Evolutionary conservation across 345 rosid genomes (phyloP).

Genomic region (Microthlaspi erraticum): DNA sequence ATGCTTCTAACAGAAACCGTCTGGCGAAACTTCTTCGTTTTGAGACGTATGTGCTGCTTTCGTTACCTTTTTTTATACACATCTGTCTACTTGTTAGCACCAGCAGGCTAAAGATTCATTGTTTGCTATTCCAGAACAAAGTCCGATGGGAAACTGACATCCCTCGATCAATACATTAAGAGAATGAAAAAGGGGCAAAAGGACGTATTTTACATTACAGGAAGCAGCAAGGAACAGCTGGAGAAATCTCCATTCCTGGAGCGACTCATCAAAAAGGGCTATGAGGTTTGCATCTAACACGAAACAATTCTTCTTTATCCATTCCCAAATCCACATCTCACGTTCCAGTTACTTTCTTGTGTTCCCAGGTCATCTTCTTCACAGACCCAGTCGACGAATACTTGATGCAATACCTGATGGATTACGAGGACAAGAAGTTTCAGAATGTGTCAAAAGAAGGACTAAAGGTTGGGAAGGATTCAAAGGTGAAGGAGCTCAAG

Average conservation of each 20-base stretch:
- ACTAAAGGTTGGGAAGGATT: constrained; percentile 78
- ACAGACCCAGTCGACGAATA: constrained; percentile 97
- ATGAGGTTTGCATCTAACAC: constrained; percentile 59
- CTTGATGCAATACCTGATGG: constrained; percentile 99
- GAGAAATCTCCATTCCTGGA: constrained; percentile 97
- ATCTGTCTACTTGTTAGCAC: not conserved
- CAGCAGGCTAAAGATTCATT: constrained; percentile 6
- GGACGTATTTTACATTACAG: constrained; percentile 96
- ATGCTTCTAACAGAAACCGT: constrained; percentile 93
- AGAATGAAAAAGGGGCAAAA: constrained; percentile 89
- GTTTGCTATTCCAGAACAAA: constrained; percentile 63
- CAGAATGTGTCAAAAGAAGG: constrained; percentile 98
- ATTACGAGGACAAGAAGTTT: constrained; percentile 88
- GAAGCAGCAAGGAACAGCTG: constrained; percentile 86
- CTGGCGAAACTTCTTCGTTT: constrained; percentile 90
- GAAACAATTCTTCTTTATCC: not conserved
- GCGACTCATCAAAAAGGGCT: constrained; percentile 93
- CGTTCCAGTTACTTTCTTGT: constrained; percentile 1
- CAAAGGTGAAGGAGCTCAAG: constrained; percentile 82
- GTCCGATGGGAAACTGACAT: constrained; percentile 92
- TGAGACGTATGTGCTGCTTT: constrained; percentile 62
- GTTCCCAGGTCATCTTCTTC: constrained; percentile 90
- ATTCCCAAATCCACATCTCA: not conserved
- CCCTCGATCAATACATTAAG: constrained; percentile 94
- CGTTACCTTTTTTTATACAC: constrained; percentile 1